Evolutionary conservation across 2,329 filamentous ascomycete species (phyloP), one percentile per base, ranked within the genome.

Genomic region (Sporothrix phasma): DNA sequence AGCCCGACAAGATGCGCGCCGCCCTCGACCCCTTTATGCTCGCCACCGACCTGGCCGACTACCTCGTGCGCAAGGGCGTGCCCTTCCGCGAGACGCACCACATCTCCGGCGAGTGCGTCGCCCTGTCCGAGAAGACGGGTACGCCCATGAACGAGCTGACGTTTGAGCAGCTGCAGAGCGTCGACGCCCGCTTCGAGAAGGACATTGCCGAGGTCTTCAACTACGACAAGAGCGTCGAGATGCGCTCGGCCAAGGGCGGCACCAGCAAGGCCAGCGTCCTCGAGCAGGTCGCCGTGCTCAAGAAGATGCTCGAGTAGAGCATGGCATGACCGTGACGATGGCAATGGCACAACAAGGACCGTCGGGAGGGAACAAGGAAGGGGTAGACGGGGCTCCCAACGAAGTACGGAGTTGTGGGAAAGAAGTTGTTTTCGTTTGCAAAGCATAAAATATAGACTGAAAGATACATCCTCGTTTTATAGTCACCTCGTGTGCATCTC

Each of bases 51-150:
- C 76, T 88, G 31, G 85, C 85, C 49, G 85, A 88, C 72, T 88
- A 87, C 72, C 78, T 88, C 3, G 85, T 88, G 45, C 78, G 84
- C 66, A 87, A 86, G 74, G 86, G 86, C 58, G 87, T 92, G 22
- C 89, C 89, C 6, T 93, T 94, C 81, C 83, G 89, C 54, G 88
- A 93, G 78, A 90, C 89, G 0, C 89, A 93, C 74, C 89, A 93
- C 76, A 89, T 92, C 71, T 87, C 87, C 2, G 89, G 90, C 17
- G 82, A 84, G 41, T 84, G 88, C 2, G 89, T 93, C 4, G 86
- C 87, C n/a, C 76, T 89, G 58, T 85, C 87, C 0, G 89, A 93
- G 75, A 78, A 85, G 68, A 79, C 83, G 63, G 79, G 79, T 43
- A 81, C 82, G 1, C 84, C 87, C 19, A 93, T 93, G 85, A 85